Evolutionary conservation across 2,329 filamentous ascomycete species (phyloP).

Genomic region (Talaromyces amestolkiae): DNA sequence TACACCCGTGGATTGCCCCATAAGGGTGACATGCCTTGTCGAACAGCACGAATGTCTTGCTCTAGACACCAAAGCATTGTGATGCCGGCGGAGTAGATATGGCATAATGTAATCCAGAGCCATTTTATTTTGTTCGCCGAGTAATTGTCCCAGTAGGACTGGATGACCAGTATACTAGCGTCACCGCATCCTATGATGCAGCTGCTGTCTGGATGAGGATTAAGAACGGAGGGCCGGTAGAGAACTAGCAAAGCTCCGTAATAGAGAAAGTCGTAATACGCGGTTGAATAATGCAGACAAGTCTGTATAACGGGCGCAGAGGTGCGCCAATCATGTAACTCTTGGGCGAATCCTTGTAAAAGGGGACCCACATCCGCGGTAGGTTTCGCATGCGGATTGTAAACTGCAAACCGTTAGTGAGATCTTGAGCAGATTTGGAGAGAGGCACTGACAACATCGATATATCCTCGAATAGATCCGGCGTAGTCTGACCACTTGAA

Average conservation of each 20-base stretch:
- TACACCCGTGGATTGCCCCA: constrained; percentile 38
- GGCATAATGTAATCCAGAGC: constrained; percentile 42
- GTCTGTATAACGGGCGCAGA: constrained; percentile 36
- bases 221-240: constrained; percentile 39
- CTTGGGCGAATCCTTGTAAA: constrained; percentile 35
- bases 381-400: constrained; percentile 33
- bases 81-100: constrained; percentile 40
- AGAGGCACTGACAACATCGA: constrained; percentile 33
- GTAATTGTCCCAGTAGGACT: constrained; percentile 42
- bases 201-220: constrained; percentile 36
- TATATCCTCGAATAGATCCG: constrained; percentile 42
- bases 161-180: constrained; percentile 39
- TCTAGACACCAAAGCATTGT: constrained; percentile 43
- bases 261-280: constrained; percentile 42
- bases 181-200: constrained; percentile 41
- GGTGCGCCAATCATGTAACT: constrained; percentile 41
- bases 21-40: constrained; percentile 28
- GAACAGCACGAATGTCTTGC: constrained; percentile 36
- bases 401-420: constrained; percentile 28
- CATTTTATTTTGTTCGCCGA: constrained; percentile 41
- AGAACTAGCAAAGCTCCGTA: constrained; percentile 40
- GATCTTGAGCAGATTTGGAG: not conserved
- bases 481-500: constrained; percentile 37
- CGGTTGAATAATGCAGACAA: constrained; percentile 41
- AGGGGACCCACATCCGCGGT: constrained; percentile 28